phyloP scores from a whole-genome alignment of 2,329 filamentous ascomycete genomes.

The Ascochyta fabae region DNA sequence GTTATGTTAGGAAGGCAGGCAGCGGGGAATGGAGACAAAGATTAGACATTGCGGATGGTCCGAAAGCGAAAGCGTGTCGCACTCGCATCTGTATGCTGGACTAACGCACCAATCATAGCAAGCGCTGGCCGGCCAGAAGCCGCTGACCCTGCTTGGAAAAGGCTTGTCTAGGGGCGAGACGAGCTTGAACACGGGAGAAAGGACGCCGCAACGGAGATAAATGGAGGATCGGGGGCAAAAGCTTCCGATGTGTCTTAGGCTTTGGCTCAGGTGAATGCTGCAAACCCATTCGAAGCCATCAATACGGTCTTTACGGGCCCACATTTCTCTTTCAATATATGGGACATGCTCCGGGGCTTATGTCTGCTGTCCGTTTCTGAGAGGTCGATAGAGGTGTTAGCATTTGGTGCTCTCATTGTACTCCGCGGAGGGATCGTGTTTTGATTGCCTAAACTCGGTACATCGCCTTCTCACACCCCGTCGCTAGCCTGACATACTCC shows the following conservation, averaged over 20 bases:
- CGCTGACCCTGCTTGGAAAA: not conserved
- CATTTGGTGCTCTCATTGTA: not conserved
- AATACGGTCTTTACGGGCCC: constrained; percentile 5
- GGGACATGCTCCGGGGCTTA: not conserved
- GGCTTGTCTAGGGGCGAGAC: not conserved
- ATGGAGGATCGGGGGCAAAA: constrained; percentile 4
- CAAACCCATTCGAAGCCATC: too few relatives aligned
- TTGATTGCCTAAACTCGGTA: not conserved
- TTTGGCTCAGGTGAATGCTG: too few relatives aligned
- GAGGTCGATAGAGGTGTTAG: not conserved
- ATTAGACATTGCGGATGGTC: constrained; percentile 2
- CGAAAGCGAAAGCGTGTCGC: constrained; percentile 6
- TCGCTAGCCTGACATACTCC: too few relatives aligned
- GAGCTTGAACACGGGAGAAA: constrained; percentile 6
- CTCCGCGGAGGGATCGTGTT: not conserved
- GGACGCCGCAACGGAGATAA: constrained; percentile 9
- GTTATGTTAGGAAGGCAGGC: not conserved
- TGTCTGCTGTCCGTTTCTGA: not conserved
- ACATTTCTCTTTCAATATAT: not conserved
- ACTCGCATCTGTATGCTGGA: not conserved
- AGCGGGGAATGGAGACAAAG: not conserved
- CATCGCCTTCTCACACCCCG: too few relatives aligned
- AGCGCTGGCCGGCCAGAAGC: not conserved
- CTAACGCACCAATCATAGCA: not conserved
- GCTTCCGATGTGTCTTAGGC: not conserved